A percentile compares a stretch with the other conserved stretches of the same genome.
Conservation (phyloP, 345 rosid species). For the Populus alba region DNA sequence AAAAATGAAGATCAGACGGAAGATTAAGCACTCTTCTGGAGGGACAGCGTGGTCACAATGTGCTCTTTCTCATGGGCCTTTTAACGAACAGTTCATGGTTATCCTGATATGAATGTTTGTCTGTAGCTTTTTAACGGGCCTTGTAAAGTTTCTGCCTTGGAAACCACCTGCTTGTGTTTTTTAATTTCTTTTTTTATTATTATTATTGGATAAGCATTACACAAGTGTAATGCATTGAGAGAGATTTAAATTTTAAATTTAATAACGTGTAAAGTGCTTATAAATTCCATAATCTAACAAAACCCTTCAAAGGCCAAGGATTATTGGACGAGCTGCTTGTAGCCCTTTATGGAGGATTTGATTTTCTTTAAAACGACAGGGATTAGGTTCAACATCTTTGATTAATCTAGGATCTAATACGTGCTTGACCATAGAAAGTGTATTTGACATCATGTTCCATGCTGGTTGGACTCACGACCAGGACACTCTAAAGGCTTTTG, state of each 20-base stretch:
- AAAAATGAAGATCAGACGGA: neutral
- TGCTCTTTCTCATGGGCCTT: neutral
- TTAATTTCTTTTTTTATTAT: too few relatives aligned
- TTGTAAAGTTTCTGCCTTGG: neutral
- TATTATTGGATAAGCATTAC: too few relatives aligned
- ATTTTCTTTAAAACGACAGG: too few relatives aligned
- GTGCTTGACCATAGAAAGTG: too few relatives aligned
- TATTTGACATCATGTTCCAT: neutral
- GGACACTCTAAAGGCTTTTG: neutral
- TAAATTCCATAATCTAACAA: neutral
- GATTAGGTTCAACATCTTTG: too few relatives aligned
- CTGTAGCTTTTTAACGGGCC: neutral
- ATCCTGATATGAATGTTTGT: neutral
- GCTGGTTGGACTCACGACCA: neutral
- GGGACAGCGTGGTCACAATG: neutral
- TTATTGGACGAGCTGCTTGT: neutral
- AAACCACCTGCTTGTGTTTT: neutral
- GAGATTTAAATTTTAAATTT: too few relatives aligned
- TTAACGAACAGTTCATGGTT: neutral
- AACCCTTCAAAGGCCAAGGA: neutral
- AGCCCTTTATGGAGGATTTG: neutral
- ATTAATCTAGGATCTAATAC: too few relatives aligned
- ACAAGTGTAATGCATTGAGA: too few relatives aligned
- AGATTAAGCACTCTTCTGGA: neutral
- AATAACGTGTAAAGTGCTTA: neutral